Base-by-base conservation (phyloP, 768 basidiomycete genomes). In the Termitomyces sp. region DNA sequence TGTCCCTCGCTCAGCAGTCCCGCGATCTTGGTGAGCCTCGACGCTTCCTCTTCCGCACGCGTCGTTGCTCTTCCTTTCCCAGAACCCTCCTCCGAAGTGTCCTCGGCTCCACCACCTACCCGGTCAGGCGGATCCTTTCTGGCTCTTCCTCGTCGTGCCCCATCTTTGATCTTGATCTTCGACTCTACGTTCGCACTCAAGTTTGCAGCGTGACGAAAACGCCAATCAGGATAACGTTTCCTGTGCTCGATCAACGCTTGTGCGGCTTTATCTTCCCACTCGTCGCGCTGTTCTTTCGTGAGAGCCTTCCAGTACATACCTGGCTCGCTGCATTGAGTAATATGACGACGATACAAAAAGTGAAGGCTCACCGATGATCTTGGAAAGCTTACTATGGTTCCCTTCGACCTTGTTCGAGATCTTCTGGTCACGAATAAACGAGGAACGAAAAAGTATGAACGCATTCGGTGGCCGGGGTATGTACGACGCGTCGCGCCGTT, bases 381-480 rank as follows among this genome's bases (percentile, higher is more conserved):
- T 91, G 60, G 87, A 89, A 51, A 91, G 77, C 7, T 83, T 86
- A 66, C 86, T 86, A 62, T 90, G 88, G 63, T 89, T 91, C 0
- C 88, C 88, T 65, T 91, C 89, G 54, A 90, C 88, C 69, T 84
- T 83, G 37, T 82, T 86, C 2, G 89, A 85, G 51, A 90, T 84
- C 63, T 85, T 83, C 68, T 88, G 82, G 64, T 82, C 84, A 33
- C 81, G 78, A 69, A 91, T 88, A 72, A 91, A 90, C 31, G 82
- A 84, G 24, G 87, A 87, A 63, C 89, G 83, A 71, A 90, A 92
- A 70, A 91, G 85, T 64, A 91, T 92, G 73, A 91, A 92, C 58
- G 90, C 89, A 72, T 90, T 92, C 26, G 89, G 89, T 7, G 90
- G 89, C 49, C 90, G 85, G 42, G 89, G 90, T 70, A 91, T 92